These are phyloP conservation scores for Linnemannia exigua DNA, from an alignment of 192 early-diverging fungal species.

Conservation along the genomic window DNA sequence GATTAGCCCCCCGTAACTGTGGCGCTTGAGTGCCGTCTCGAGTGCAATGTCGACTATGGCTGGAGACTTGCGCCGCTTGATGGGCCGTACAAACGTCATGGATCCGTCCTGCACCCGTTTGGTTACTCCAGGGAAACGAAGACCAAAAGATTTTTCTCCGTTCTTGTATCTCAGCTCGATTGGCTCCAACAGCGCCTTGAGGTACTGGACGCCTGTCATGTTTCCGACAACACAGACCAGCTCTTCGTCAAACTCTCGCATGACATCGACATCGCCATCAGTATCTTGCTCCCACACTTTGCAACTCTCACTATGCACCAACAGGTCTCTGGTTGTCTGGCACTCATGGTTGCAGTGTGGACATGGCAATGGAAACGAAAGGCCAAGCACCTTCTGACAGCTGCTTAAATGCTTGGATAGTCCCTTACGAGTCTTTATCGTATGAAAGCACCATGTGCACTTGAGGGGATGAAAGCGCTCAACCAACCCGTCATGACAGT, in stretches of 20 bases:
- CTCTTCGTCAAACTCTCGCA: neutral
- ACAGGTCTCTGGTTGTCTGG: constrained; percentile 7
- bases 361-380: constrained; percentile 18
- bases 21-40: constrained; percentile 2
- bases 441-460: constrained; percentile 20
- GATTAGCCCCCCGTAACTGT: neutral
- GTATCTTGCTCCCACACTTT: constrained; percentile 5
- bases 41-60: neutral
- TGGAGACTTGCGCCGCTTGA: neutral
- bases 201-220: neutral
- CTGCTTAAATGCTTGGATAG: constrained; percentile 20
- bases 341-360: constrained; percentile 14
- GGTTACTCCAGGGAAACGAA: no score
- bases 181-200: neutral
- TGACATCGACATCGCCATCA: neutral
- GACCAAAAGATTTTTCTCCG: no score
- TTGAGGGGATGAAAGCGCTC: constrained; percentile 11
- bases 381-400: constrained; percentile 21
- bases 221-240: constrained; percentile 7
- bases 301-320: constrained; percentile 9
- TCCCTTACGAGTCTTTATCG: constrained; percentile 14
- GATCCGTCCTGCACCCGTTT: no score
- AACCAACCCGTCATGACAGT: constrained; percentile 14
- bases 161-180: neutral
- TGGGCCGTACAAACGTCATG: no score